Conservation (phyloP, 1,284 basidiomycete genomes). For the Microstroma glucosiphilum region DNA sequence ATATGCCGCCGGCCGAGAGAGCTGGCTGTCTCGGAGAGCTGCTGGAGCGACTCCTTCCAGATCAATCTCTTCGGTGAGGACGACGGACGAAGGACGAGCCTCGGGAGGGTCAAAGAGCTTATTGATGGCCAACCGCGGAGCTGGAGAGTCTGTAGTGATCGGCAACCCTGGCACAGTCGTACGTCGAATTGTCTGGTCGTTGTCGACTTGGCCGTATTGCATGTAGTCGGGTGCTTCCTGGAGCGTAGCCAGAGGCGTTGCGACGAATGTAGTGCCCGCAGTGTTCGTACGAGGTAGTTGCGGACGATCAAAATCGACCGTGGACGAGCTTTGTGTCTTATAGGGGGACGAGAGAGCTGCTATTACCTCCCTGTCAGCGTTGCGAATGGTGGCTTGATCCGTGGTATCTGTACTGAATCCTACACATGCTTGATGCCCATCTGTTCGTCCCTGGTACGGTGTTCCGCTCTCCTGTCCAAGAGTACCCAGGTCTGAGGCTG, state of each 20-base stretch:
- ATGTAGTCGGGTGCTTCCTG: slow-evolving; percentile 28
- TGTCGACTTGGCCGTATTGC: slow-evolving; percentile 17
- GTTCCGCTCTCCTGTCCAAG: too few relatives aligned
- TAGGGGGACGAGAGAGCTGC: too few relatives aligned
- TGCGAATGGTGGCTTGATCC: too few relatives aligned
- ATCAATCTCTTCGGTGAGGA: slow-evolving; percentile 23
- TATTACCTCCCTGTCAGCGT: too few relatives aligned
- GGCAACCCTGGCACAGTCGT: slow-evolving; percentile 21
- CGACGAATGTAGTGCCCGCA: slow-evolving; percentile 35
- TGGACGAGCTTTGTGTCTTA: too few relatives aligned
- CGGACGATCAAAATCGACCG: not conserved
- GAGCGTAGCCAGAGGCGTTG: slow-evolving; percentile 15
- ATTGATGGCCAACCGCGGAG: slow-evolving; percentile 7
- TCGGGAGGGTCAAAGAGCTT: slow-evolving; percentile 23
- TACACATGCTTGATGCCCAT: too few relatives aligned
- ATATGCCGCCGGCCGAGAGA: slow-evolving; percentile 6
- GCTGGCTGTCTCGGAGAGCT: slow-evolving; percentile 11
- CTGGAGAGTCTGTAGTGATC: slow-evolving; percentile 11
- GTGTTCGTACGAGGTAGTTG: slow-evolving; percentile 33
- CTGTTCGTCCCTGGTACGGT: too few relatives aligned
- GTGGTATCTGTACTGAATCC: too few relatives aligned
- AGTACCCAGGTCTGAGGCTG: not conserved
- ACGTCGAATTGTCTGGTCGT: slow-evolving; percentile 24
- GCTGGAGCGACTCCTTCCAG: not conserved
- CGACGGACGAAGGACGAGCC: slow-evolving; percentile 32